Base-by-base conservation (phyloP, 2,329 filamentous ascomycete species). In the Penicillium brevicompactum region DNA sequence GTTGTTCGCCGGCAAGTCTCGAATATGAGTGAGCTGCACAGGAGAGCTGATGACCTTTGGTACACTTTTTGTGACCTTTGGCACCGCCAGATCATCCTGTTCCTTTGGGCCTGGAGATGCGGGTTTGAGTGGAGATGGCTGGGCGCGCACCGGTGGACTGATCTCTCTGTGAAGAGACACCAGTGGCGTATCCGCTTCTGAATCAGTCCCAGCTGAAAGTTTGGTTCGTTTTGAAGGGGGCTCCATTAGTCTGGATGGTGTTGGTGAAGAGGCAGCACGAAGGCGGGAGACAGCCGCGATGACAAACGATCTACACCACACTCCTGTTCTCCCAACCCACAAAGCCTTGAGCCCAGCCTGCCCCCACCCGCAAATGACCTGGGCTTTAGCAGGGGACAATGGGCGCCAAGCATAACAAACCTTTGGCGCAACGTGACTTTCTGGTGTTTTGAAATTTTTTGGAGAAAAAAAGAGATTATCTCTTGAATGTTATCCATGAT, bases 1-100 rank as follows among this genome's bases (percentile, higher is more conserved):
- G 57, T 81, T 73, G 1, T 75, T 70, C 1, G 77, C 70, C 1
- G 85, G 78, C 0, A 92, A 76, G 63, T 89, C 87, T 27, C 77
- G 79, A 51, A 94, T 87, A 56, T 80, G 81, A 0, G 88, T 92
- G 13, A 94, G 82, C 54, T 86, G 85, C 61, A 92, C 84, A 0
- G 90, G 90, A 1, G 90, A 92, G 9, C 38, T 41, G 18, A 54
- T 9, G 1, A 41, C 3, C 16, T 6, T 32, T n/a, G n/a, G 32
- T 10, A 2, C n/a, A 24, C 11, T 18, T 5, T 32, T n/a, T 11
- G 24, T 18, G 6, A 3, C 11, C 16, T 6, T 9, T 2, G 45
- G 4, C 3, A n/a, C 22, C 48, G 21, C 0, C 7, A n/a, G 3
- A 18, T 38, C 32, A 5, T 30, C 10, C 14, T 30, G 7, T 13